phyloP scores from a whole-genome alignment of 192 early-diverging fungal species.

The Umbelopsis ramanniana region DNA sequence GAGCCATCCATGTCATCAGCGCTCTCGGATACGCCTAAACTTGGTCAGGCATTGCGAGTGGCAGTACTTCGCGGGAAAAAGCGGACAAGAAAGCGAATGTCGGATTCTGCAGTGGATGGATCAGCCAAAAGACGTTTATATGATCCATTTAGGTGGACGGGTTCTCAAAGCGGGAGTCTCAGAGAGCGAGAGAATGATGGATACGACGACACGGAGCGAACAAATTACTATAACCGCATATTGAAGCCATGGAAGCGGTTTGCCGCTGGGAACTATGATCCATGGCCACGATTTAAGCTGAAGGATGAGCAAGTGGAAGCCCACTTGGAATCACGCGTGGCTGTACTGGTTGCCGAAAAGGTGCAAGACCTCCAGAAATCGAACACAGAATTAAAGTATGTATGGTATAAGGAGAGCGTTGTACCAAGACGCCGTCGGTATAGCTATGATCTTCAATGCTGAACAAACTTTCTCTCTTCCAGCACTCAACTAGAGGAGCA shows the following conservation, averaged over 20 bases:
- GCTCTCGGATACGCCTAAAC: not conserved
- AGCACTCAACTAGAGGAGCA: not conserved
- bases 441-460: not conserved
- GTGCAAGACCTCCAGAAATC: slow-evolving; percentile 18
- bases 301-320: slow-evolving; percentile 19
- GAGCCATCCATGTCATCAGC: not conserved
- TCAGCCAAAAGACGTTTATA: not conserved
- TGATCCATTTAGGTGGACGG: not conserved
- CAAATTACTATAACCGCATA: slow-evolving; percentile 1
- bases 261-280: not conserved
- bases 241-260: not conserved
- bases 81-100: slow-evolving; percentile 43
- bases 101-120: slow-evolving; percentile 1
- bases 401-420: not conserved
- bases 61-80: slow-evolving; percentile 43
- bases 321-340: slow-evolving; percentile 23
- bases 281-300: slow-evolving; percentile 20
- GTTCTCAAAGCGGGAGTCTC: not conserved
- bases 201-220: not conserved
- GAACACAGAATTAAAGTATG: slow-evolving; percentile 11
- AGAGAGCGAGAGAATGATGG: not conserved
- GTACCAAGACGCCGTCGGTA: no score
- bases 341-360: slow-evolving; percentile 24
- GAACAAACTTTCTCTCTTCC: not conserved
- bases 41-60: slow-evolving; percentile 8